Base-by-base conservation (phyloP, 2,329 filamentous ascomycete genomes). In the Bertia moriformis region DNA sequence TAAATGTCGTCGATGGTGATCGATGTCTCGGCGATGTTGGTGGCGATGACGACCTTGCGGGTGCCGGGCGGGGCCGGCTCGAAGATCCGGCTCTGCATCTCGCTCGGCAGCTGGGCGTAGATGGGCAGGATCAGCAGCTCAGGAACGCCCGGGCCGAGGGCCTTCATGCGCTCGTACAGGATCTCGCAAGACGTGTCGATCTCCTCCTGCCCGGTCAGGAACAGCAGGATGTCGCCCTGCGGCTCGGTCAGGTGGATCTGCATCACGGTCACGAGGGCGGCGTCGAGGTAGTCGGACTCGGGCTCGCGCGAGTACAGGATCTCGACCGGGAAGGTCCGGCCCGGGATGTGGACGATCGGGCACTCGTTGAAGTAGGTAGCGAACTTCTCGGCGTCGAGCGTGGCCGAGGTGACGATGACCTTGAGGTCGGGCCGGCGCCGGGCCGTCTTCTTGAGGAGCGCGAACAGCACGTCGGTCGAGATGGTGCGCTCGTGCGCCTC, bases 1-100 rank as follows among this genome's bases (percentile, higher is more conserved):
- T 79, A 83, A 43, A 85, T 82, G 18, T 80, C 73, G 47, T 84
- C 80, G 43, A 85, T 84, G 0, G 80, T 85, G 49, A 85, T 78
- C 39, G 75, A 81, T 0, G 80, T 85, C 50, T 85, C 80, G 0
- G 80, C 80, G 48, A 85, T 85, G 46, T 85, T 85, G 4, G 80
- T 85, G 1, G 80, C 80, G 50, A 85, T 83, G 42, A 85, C 77
- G 3, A 83, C 76, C 52, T 85, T 85, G 37, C 80, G 63, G 37
- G 64, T 69, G 27, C 79, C 79, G 3, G 68, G 60, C 2, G 79
- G 77, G 4, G 80, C 73, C 7, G 79, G 78, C 37, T 84, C 80
- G 53, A 85, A 85, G 43, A 85, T 83, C 39, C 66, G 66, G 47
- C 73, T 79, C 45, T 82, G 78, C 58, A 83, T 78, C 50, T 84